Percentiles rank a stretch among this genome's conserved stretches.
These are phyloP conservation scores for Penicillium janthinellum DNA, from an alignment of 2,329 filamentous ascomycete species.

Conservation along the genomic window DNA sequence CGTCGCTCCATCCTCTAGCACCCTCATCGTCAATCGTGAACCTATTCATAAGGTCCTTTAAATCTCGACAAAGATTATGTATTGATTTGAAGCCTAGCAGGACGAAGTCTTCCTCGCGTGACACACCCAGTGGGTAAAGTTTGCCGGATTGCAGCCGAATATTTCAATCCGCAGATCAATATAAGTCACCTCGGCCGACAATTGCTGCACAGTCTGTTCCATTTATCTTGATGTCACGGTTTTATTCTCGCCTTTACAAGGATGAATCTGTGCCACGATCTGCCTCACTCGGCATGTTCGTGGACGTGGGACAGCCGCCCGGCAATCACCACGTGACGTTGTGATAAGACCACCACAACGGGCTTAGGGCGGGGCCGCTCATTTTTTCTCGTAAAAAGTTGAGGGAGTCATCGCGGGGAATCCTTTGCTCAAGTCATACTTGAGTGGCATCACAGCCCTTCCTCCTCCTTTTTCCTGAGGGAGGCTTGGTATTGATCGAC, in stretches of 20 bases:
- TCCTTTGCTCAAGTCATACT: slow-evolving; percentile 28
- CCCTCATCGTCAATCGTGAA: too few species aligned
- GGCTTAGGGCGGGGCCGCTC: slow-evolving; percentile 29
- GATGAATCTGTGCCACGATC: neutral
- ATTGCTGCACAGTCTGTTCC: too few species aligned
- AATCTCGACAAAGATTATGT: too few species aligned
- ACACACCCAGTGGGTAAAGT: too few species aligned
- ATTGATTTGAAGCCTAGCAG: too few species aligned
- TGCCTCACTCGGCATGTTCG: neutral
- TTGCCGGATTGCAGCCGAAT: too few species aligned
- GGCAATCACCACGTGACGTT: slow-evolving; percentile 24
- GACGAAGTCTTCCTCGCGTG: too few species aligned
- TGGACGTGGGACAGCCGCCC: neutral
- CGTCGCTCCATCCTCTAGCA: too few species aligned
- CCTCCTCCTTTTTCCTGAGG: slow-evolving; percentile 23
- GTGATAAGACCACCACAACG: slow-evolving; percentile 24
- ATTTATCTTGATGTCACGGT: too few species aligned
- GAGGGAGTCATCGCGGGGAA: slow-evolving; percentile 28
- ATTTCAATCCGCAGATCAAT: too few species aligned
- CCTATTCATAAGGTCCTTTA: too few species aligned
- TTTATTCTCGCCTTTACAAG: neutral
- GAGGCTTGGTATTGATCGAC: slow-evolving; percentile 15
- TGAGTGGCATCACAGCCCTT: slow-evolving; percentile 29
- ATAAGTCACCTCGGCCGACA: too few species aligned
- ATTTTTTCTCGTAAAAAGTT: slow-evolving; percentile 25